These are phyloP conservation scores for Phytophthora ohioensis DNA, from an alignment of 352 stramenopile species.

Conservation along the genomic window DNA sequence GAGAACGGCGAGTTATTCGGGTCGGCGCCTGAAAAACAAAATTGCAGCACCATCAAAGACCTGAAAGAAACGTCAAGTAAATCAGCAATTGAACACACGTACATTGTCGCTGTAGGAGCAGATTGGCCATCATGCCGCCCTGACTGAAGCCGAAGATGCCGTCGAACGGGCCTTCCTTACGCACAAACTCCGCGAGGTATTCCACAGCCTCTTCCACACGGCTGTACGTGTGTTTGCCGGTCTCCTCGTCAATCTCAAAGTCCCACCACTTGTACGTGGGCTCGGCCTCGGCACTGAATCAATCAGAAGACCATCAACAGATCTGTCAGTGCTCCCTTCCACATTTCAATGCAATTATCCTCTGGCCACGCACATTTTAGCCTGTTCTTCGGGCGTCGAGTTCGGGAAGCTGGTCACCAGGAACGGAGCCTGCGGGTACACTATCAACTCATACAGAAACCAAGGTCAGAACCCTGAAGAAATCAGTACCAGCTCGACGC, in stretches of 20 bases:
- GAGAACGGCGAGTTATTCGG: constrained; percentile 51
- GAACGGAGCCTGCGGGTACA: constrained; percentile 74
- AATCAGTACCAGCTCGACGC: not conserved
- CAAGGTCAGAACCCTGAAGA: constrained; percentile 2
- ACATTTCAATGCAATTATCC: constrained; percentile 4
- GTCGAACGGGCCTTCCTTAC: constrained; percentile 81
- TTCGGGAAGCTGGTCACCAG: constrained; percentile 70
- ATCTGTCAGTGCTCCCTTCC: constrained; percentile 5
- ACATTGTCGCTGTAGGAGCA: constrained; percentile 71
- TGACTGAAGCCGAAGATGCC: constrained; percentile 87
- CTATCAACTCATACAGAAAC: constrained; percentile 35
- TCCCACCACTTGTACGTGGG: constrained; percentile 80
- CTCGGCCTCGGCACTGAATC: constrained; percentile 37
- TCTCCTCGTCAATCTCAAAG: constrained; percentile 59
- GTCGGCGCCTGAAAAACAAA: constrained; percentile 36
- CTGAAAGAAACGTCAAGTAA: not conserved
- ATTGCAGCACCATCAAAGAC: not conserved
- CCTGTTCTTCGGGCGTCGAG: constrained; percentile 48
- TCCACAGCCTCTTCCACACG: constrained; percentile 70
- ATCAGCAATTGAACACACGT: constrained; percentile 4
- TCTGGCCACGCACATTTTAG: constrained; percentile 35
- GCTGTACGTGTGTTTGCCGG: constrained; percentile 56
- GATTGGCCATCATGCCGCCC: constrained; percentile 70
- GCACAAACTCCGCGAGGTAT: constrained; percentile 64
- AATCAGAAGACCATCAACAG: constrained; percentile 1